A percentile compares a stretch with the other conserved stretches of the same genome.
Conservation (phyloP, 805 yeast genomes). For the Grigorovia jiainica region DNA sequence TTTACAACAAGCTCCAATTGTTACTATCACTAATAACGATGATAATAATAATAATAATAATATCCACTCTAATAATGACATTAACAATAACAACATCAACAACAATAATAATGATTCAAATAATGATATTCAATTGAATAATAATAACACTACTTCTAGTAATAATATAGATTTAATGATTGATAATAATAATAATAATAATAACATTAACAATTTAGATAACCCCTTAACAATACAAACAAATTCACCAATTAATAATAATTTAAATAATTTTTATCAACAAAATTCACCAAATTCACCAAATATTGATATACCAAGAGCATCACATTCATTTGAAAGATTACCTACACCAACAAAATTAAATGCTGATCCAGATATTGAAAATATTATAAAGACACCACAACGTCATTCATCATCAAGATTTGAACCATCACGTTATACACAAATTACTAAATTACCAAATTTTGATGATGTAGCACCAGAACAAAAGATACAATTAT, state of each 20-base stretch:
- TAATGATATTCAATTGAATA: neutral
- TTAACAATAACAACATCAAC: slow-evolving; percentile 1
- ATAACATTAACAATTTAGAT: neutral
- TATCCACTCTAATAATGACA: neutral
- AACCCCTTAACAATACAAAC: no score
- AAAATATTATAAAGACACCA: slow-evolving; percentile 64
- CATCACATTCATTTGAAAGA: slow-evolving; percentile 47
- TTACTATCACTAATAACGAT: slow-evolving; percentile 10
- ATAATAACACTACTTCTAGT: neutral
- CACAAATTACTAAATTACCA: slow-evolving; percentile 69
- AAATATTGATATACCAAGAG: slow-evolving; percentile 28
- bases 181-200: neutral
- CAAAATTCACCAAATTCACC: slow-evolving; percentile 14
- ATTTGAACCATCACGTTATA: slow-evolving; percentile 66
- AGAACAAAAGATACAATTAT: slow-evolving; percentile 62
- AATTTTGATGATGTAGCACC: slow-evolving; percentile 81
- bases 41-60: neutral
- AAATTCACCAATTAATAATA: slow-evolving; percentile 7
- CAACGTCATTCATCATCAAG: slow-evolving; percentile 88
- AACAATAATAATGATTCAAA: neutral
- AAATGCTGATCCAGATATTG: slow-evolving; percentile 51
- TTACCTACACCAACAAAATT: slow-evolving; percentile 56
- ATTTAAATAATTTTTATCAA: neutral
- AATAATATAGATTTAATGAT: neutral
- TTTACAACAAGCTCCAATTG: slow-evolving; percentile 7